Evolutionary conservation across 306 rosid genomes (phyloP), one percentile per base, ranked within the genome.

Genomic region (Elaeagnus macrophylla): DNA sequence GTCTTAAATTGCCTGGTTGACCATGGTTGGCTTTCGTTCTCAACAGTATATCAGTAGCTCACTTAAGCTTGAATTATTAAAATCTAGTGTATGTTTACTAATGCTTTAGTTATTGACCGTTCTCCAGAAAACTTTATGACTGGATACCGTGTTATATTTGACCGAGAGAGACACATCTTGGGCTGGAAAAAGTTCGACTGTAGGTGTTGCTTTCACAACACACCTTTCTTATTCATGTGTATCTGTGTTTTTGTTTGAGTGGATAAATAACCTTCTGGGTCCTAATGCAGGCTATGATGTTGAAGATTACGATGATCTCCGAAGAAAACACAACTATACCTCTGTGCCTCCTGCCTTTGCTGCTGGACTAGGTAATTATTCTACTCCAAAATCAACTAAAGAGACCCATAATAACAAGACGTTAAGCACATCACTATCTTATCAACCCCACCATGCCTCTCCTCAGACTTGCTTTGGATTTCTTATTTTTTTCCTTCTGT

Each of bases 151-250:
- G 87, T 90, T 19, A 83, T 90, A 63, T 90, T 83, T 75, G 94
- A 86, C 71, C 75, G 97, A 37, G 94, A 90, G 75, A 86, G 76
- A 69, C 73, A 81, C 55, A 56, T 69, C 47, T 32, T 90, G 70
- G 95, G 97, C 71, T 90, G 97, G 94, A 86, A 76, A 80, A 82
- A 90, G 72, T 84, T 60, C 71, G 83, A 86, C 57, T 81, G 96
- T 84, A 68, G 58, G 90, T 77, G 52, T 59, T 61, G 37, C 37
- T 67, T 57, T 67, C 74, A 20, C 60, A 58, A 19, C 36, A 57
- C 36, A 59, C 38, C 5, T 6, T 4, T n/a, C 62, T 67, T 42
- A 51, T 60, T 48, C 51, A 54, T 14, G 58, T 62, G 54, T 56
- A n/a, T n/a, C n/a, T 20, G 32, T 25, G 32, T 25, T 5, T 25